Evolutionary conservation across 2,329 filamentous ascomycete species (phyloP), one percentile per base, ranked within the genome.

Genomic region (Thermoascus crustaceus): DNA sequence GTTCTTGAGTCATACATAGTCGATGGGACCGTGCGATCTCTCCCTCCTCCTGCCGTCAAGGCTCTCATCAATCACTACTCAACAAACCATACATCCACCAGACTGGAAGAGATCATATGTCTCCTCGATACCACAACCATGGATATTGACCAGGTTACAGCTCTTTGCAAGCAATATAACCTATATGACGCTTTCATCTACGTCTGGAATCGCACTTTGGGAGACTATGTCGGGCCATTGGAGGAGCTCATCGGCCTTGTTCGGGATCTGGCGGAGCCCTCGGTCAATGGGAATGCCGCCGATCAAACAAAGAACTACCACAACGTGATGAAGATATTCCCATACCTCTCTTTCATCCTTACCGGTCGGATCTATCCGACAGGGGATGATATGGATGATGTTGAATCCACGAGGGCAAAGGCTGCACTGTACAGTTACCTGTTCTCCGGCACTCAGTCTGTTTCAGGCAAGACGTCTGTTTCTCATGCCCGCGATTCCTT

Each of bases 121-220:
- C 81, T 89, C 45, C 81, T 98, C 64, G 82, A 94, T 50, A 94
- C 89, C 1, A 70, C 76, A 9, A 94, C 87, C 0, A 79, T 98
- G 54, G 93, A 98, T 55, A 79, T 98, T 47, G 89, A 98, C 55
- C 85, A 96, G 59, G 78, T 94, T 39, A 95, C 89, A 0, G 74
- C 75, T 8, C 69, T 98, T 16, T 98, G 91, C 71, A 94, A 91
- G 58, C 82, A 89, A 54, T 80, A 96, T 57, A 78, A 82, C 45
- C 73, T 98, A 3, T 98, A 95, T 54, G 93, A 98, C 60, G 93
- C 91, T 2, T 75, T 95, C 38, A 87, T 93, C 27, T 95, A 96
- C 56, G 84, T 98, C 37, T 98, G 91, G 91, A 96, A 94, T 41
- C 82, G 85, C 58, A 87, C 86, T 2, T 68, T 98, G 18, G 69